Percentiles rank a stretch among this genome's conserved stretches.
These are phyloP conservation scores for Trypanosoma melophagium DNA, from an alignment of 208 protist species.

Conservation along the genomic window DNA sequence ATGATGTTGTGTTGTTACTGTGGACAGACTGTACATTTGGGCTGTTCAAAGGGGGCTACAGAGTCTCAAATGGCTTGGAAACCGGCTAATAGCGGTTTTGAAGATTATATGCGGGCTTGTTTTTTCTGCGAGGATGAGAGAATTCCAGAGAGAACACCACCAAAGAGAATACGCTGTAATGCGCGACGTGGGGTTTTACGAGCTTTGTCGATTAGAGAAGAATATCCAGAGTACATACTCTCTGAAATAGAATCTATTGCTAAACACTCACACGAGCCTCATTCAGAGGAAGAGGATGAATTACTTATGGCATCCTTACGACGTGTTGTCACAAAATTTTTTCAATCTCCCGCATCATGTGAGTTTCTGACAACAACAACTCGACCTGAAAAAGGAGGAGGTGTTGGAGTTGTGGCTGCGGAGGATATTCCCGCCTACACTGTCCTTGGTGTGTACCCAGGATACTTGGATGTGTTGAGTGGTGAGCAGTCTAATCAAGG, in stretches of 20 bases:
- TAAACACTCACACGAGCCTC: constrained; percentile 2
- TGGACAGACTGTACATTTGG: constrained; percentile 49
- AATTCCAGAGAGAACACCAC: not conserved
- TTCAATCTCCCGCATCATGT: constrained; percentile 50
- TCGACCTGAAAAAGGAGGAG: constrained; percentile 51
- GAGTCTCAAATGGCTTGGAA: constrained; percentile 64
- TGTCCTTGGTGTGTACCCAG: constrained; percentile 78
- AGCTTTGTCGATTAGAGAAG: constrained; percentile 43
- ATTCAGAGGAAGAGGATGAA: constrained; percentile 23
- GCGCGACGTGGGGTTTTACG: constrained; percentile 42
- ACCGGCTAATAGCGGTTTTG: constrained; percentile 51
- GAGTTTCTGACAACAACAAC: constrained; percentile 39
- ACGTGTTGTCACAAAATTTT: constrained; percentile 41
- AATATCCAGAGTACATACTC: constrained; percentile 39
- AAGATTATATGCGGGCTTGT: constrained; percentile 49
- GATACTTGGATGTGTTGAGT: constrained; percentile 67
- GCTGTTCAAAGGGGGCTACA: constrained; percentile 50
- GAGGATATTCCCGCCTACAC: constrained; percentile 68
- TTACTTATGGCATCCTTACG: constrained; percentile 33
- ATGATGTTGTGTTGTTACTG: constrained; percentile 84
- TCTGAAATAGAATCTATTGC: constrained; percentile 5
- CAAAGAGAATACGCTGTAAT: constrained; percentile 34
- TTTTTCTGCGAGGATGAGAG: constrained; percentile 45
- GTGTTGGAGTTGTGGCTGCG: constrained; percentile 67
- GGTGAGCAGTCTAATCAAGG: constrained; percentile 80